Base-by-base conservation (phyloP, 2,329 filamentous ascomycete species). In the Microthyrium microscopicum region DNA sequence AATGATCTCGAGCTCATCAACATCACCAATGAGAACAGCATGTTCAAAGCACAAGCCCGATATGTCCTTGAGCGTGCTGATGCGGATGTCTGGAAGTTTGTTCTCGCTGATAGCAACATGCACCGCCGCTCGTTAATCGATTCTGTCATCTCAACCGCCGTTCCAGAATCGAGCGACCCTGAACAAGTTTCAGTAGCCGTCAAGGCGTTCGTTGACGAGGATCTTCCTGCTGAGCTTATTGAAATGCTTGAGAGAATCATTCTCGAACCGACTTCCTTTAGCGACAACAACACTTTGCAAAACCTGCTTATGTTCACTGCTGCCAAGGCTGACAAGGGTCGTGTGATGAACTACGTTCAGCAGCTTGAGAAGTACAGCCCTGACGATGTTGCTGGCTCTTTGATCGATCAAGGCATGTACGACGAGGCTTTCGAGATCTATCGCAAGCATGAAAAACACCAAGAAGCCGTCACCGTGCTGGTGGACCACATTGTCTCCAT, bases 191-290 rank as follows among this genome's bases (percentile, higher is more conserved):
- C 83, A 1, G 70, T 94, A 43, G 89, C 89, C 30, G 89, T 98
- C 37, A 79, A 91, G 47, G 77, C 85, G 26, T 92, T 98, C 66
- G 73, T 98, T 34, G 75, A 78, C 43, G 81, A 34, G 6, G 89
- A 98, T 50, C 67, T 98, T 44, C 89, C 89, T 6, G 75, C 77
- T 4, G 89, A 98, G 62, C 70, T 98, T 33, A 95, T 98, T 47
- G 91, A 98, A 56, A 72, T 98, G 24, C 70, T 98, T 13, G 91
- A 98, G 66, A 98, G 95, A 73, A 98, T 98, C 44, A 87, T 98
- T 20, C 65, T 98, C n/a, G 89, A 98, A 64, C 91, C 89, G n/a
- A 92, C 87, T 4, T 82, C 82, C 4, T 98, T 98, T 66, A 94
- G 83, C 48, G 91, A 98, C 60, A 98, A 98, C 57, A 73, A 83